A percentile compares a stretch with the other conserved stretches of the same genome.
phyloP scores from a whole-genome alignment of 73 alveolate species.

The Stentor coeruleus region DNA sequence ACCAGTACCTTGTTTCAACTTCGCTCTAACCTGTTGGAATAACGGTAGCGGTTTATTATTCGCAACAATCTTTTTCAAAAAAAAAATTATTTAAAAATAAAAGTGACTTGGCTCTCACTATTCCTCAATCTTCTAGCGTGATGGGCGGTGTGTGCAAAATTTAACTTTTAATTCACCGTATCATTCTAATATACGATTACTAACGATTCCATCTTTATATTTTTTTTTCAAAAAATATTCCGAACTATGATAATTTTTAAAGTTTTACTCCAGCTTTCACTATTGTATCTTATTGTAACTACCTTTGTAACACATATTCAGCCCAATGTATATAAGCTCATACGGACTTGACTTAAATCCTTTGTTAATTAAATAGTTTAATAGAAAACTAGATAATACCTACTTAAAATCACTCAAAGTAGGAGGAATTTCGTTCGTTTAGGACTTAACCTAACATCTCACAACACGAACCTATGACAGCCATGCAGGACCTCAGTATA shows the following conservation, averaged over 20 bases:
- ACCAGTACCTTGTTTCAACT: slow-evolving; percentile 61
- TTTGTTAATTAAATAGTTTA: slow-evolving; percentile 6
- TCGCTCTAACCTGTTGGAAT: slow-evolving; percentile 44
- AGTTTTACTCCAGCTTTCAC: slow-evolving; percentile 31
- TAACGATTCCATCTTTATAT: slow-evolving; percentile 47
- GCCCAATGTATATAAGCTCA: slow-evolving; percentile 57
- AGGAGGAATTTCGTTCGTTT: slow-evolving; percentile 46
- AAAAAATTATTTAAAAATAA: background rate
- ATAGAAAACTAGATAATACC: background rate
- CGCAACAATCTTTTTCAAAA: background rate
- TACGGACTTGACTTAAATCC: slow-evolving; percentile 57
- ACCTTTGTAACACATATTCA: slow-evolving; percentile 59
- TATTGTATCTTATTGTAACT: slow-evolving; percentile 33
- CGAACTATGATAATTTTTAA: slow-evolving; percentile 39
- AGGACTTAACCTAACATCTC: slow-evolving; percentile 36
- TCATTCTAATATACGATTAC: slow-evolving; percentile 48
- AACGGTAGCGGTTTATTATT: background rate
- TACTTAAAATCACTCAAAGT: too few relatives aligned
- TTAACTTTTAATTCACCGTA: slow-evolving; percentile 42
- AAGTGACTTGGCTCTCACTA: slow-evolving; percentile 14
- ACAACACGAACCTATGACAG: slow-evolving; percentile 63
- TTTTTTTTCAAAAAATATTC: slow-evolving; percentile 42
- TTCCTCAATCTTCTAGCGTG: slow-evolving; percentile 39
- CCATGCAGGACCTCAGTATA: slow-evolving; percentile 48
- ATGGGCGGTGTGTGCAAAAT: slow-evolving; percentile 63